A percentile compares a stretch with the other conserved stretches of the same genome.
Conservation (phyloP, 331 rosid species). For the Stylosanthes scabra region DNA sequence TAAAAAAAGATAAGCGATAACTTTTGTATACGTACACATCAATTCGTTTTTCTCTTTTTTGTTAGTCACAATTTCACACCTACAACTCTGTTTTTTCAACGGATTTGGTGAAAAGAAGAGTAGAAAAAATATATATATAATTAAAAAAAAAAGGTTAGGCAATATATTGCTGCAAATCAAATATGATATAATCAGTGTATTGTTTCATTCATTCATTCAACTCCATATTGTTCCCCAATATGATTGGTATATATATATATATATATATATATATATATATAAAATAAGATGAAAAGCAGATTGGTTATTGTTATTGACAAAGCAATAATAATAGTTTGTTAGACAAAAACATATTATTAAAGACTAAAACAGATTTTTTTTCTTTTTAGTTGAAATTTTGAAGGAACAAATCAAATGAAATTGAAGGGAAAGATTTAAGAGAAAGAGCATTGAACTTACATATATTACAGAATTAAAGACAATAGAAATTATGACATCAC, state of each 20-base stretch:
- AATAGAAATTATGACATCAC: not conserved
- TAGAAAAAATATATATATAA: not conserved
- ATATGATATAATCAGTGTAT: not conserved
- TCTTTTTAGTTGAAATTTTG: not conserved
- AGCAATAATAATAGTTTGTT: not conserved
- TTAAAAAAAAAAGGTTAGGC: conserved; percentile 11
- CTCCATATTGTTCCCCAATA: conserved; percentile 22
- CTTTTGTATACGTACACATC: conserved; percentile 38
- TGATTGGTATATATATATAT: not conserved
- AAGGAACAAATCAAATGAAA: conserved; percentile 4
- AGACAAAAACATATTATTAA: not conserved
- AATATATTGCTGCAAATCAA: conserved; percentile 38
- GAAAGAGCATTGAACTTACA: conserved; percentile 31
- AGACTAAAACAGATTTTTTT: not conserved
- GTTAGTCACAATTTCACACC: conserved; percentile 61
- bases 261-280: too few species aligned
- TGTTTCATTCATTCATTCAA: conserved; percentile 5
- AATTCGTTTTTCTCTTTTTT: conserved; percentile 49
- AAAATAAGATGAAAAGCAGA: conserved; percentile 37
- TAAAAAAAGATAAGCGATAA: conserved; percentile 59
- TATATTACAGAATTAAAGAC: not conserved
- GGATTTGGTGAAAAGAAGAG: conserved; percentile 38
- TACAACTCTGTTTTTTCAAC: conserved; percentile 44
- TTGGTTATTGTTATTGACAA: conserved; percentile 3
- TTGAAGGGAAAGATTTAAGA: conserved; percentile 16